These are phyloP conservation scores for Leucoagaricus sp. DNA, from an alignment of 1,284 basidiomycete genomes.

Conservation along the genomic window DNA sequence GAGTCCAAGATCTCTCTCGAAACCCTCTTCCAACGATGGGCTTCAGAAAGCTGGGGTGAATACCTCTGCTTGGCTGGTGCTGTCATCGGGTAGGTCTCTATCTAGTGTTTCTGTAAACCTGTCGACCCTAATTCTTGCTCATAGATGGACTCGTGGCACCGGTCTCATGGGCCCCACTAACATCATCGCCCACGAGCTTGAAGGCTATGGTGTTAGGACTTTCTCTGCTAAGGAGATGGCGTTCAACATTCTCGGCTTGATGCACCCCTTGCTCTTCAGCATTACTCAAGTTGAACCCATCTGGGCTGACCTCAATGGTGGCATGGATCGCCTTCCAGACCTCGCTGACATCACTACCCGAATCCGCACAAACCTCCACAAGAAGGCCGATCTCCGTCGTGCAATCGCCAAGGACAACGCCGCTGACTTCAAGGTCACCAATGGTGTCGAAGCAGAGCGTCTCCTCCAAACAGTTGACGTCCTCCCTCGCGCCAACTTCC, in stretches of 20 bases:
- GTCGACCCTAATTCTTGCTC: conserved; percentile 15
- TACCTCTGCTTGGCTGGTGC: conserved; percentile 98
- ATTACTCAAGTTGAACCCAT: conserved; percentile 99
- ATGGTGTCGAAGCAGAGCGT: conserved; percentile 92
- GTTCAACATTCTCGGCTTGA: conserved; percentile 97
- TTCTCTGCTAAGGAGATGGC: conserved; percentile 99
- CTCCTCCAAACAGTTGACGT: conserved; percentile 92
- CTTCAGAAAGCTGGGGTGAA: conserved; percentile 98
- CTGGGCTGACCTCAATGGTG: conserved; percentile 97
- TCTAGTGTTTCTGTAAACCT: background rate
- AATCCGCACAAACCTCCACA: conserved; percentile 78
- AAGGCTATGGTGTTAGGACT: conserved; percentile 92
- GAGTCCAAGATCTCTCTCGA: conserved; percentile 99
- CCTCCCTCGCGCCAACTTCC: conserved; percentile 96
- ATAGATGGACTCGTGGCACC: conserved; percentile 95
- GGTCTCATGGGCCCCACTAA: conserved; percentile 97
- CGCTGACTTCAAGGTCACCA: conserved; percentile 90
- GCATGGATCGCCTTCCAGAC: conserved; percentile 96
- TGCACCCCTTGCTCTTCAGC: conserved; percentile 99
- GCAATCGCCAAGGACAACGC: conserved; percentile 94
- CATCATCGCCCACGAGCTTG: conserved; percentile 92
- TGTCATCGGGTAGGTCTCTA: conserved; percentile 82
- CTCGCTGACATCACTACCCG: conserved; percentile 89
- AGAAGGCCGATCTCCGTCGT: conserved; percentile 89
- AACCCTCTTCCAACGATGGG: conserved; percentile 98